phyloP scores from a whole-genome alignment of 495 filamentous ascomycete species.

The Tuber microsphaerosporum region DNA sequence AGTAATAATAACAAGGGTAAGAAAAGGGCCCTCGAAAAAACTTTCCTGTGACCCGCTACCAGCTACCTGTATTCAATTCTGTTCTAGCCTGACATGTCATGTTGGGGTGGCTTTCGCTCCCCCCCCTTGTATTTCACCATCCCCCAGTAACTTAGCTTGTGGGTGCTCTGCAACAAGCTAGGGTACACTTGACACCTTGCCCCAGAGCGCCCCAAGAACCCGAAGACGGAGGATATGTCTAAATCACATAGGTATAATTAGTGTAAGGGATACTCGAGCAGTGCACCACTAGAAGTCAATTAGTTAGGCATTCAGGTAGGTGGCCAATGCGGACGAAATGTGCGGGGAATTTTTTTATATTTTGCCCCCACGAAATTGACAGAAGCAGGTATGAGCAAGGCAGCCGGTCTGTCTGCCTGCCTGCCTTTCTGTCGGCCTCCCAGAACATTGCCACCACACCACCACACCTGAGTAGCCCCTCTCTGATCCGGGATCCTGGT shows the following conservation, averaged over 20 bases:
- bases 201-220: conserved; percentile 15
- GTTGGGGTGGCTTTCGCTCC: no score
- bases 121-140: no score
- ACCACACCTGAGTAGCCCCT: background rate
- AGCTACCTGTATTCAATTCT: background rate
- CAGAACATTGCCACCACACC: background rate
- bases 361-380: background rate
- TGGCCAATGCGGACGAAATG: background rate
- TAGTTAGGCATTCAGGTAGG: background rate
- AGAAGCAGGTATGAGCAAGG: conserved; percentile 7
- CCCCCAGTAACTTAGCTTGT: background rate
- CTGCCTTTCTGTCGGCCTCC: background rate
- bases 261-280: background rate
- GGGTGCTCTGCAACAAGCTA: background rate
- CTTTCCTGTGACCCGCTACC: conserved; percentile 8
- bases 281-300: background rate
- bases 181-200: background rate
- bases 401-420: background rate
- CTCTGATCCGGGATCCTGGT: background rate
- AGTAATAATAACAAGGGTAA: background rate
- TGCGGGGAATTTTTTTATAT: background rate
- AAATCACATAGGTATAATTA: conserved; percentile 9
- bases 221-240: conserved; percentile 14
- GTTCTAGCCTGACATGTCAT: no score
- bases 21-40: conserved; percentile 2